phyloP scores from a whole-genome alignment of 495 filamentous ascomycete genomes.

The Penicillium bialowiezense region DNA sequence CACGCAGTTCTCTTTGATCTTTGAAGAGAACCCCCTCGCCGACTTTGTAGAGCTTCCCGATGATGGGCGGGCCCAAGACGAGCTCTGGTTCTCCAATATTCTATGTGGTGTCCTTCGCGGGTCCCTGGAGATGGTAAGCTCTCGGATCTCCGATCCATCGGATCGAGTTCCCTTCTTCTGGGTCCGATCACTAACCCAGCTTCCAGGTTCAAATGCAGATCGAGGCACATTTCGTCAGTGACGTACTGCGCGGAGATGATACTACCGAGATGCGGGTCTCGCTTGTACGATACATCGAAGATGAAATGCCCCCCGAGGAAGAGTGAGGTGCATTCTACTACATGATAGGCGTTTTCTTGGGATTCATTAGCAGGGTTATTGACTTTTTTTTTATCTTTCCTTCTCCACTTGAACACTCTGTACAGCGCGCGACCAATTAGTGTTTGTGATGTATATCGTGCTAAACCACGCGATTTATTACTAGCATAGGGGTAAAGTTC shows the following conservation, averaged over 20 bases:
- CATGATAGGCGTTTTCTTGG: constrained; percentile 21
- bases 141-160: not conserved
- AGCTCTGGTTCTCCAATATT: constrained; percentile 98
- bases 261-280: constrained; percentile 96
- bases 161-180: constrained; percentile 6
- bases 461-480: constrained; percentile 22
- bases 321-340: constrained; percentile 50
- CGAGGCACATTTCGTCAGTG: constrained; percentile 94
- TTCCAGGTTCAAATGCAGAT: constrained; percentile 94
- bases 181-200: constrained; percentile 20
- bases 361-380: constrained; percentile 7
- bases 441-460: constrained; percentile 28
- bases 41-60: constrained; percentile 98
- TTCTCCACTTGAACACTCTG: no score
- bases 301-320: constrained; percentile 95
- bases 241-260: constrained; percentile 89
- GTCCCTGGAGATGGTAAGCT: constrained; percentile 85
- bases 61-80: constrained; percentile 92
- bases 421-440: constrained; percentile 9
- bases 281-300: constrained; percentile 91
- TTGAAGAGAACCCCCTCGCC: constrained; percentile 94
- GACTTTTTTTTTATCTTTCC: constrained; percentile 1
- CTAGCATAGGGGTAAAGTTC: constrained; percentile 8
- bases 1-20: constrained; percentile 92
- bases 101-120: constrained; percentile 90